phyloP scores from a whole-genome alignment of 345 rosid genomes.

The Euphorbia peplus region DNA sequence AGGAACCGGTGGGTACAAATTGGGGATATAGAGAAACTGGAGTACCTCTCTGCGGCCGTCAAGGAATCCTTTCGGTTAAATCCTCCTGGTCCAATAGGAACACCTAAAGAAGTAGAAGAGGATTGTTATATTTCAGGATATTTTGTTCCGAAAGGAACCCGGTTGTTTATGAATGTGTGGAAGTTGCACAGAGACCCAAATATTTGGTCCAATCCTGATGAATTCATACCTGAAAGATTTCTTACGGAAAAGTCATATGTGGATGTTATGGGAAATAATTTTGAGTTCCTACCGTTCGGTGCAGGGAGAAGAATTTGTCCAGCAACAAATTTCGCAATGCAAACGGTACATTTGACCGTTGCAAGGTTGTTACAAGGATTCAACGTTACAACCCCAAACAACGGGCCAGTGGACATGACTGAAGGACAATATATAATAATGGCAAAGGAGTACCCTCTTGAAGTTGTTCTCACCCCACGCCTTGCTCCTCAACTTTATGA shows the following conservation, averaged over 20 bases:
- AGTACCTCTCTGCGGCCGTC: slow-evolving; percentile 22
- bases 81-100: slow-evolving; percentile 30
- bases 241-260: neutral
- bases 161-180: neutral
- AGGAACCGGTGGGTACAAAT: neutral
- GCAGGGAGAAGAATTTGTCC: slow-evolving; percentile 15
- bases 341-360: neutral
- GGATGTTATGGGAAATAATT: slow-evolving; percentile 5
- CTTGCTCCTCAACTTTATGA: slow-evolving; percentile 6
- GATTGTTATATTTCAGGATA: slow-evolving; percentile 1
- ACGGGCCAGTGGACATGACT: slow-evolving; percentile 2
- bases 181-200: slow-evolving; percentile 13
- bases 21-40: slow-evolving; percentile 24
- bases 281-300: slow-evolving; percentile 5
- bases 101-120: slow-evolving; percentile 4
- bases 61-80: slow-evolving; percentile 39
- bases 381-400: neutral
- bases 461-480: slow-evolving; percentile 1
- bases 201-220: slow-evolving; percentile 2
- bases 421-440: neutral
- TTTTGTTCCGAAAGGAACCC: slow-evolving; percentile 7
- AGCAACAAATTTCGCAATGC: slow-evolving; percentile 1
- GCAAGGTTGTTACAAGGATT: slow-evolving; percentile 12
- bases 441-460: neutral
- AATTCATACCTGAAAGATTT: slow-evolving; percentile 8